Conservation (phyloP, 2,329 filamentous ascomycete genomes). For the Botrytis elliptica region DNA sequence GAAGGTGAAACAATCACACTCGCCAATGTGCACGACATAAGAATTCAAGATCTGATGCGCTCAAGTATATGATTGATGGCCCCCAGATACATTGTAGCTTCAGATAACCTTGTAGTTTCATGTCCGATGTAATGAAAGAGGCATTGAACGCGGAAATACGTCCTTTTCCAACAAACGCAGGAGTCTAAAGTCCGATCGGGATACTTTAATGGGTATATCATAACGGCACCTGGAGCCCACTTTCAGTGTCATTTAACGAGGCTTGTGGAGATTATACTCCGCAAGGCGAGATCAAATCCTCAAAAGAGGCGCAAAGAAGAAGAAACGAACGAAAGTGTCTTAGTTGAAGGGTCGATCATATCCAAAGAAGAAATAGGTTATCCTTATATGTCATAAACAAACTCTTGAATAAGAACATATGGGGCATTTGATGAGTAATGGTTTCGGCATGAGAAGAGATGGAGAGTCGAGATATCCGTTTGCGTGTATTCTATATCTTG, state of each 20-base stretch:
- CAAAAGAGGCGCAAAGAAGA: background rate
- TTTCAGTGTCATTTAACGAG: background rate
- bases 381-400: background rate
- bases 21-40: background rate
- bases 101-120: background rate
- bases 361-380: background rate
- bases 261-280: background rate
- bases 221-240: background rate
- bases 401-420: background rate
- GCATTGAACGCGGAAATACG: background rate
- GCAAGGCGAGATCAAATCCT: background rate
- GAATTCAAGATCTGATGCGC: background rate
- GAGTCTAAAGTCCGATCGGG: background rate
- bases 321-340: background rate
- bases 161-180: background rate
- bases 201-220: background rate
- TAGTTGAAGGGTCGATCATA: slow-evolving; percentile 13
- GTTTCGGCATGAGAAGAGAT: background rate
- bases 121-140: background rate
- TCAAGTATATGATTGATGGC: background rate
- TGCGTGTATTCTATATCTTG: background rate
- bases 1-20: background rate
- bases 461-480: background rate
- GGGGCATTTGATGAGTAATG: background rate
- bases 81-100: background rate